Percentiles rank a stretch among this genome's conserved stretches.
Conservation (phyloP, 192 early-diverging fungal species). For the Chytriomyces confervae region DNA sequence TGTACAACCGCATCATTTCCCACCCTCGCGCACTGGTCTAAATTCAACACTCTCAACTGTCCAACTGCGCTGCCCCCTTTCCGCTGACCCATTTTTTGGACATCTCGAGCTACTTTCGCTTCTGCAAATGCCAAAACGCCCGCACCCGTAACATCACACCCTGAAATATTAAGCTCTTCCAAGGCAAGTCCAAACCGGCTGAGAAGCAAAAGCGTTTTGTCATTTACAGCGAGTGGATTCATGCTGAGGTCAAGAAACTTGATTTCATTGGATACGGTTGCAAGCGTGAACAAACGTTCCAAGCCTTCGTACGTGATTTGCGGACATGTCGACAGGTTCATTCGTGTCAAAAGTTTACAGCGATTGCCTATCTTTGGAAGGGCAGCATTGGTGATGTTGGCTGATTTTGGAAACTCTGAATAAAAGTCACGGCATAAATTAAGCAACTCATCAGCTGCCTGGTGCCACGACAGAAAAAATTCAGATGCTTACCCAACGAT, state of each 20-base stretch:
- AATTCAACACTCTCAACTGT: background rate
- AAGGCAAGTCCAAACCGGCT: background rate
- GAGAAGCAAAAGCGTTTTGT: conserved; percentile 9
- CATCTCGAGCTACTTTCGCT: background rate
- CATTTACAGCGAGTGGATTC: conserved; percentile 6
- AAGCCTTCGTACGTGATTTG: conserved; percentile 11
- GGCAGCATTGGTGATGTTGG: conserved; percentile 24
- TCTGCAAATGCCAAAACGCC: conserved; percentile 18
- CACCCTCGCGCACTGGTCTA: conserved; percentile 11
- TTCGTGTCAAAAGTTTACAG: conserved; percentile 18
- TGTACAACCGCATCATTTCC: conserved; percentile 14
- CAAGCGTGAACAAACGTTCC: background rate
- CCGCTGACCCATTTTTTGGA: background rate
- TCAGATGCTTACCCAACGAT: conserved; percentile 8
- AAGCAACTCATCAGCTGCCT: background rate
- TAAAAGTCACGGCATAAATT: background rate
- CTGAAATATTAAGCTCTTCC: conserved; percentile 19
- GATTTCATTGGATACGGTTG: conserved; percentile 5
- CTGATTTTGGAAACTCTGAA: conserved; percentile 29
- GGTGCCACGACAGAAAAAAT: background rate
- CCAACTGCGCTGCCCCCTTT: background rate
- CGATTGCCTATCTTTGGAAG: conserved; percentile 20
- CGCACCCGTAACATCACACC: conserved; percentile 15
- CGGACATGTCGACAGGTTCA: conserved; percentile 21
- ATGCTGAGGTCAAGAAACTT: background rate